Percentiles rank a stretch among this genome's conserved stretches.
phyloP scores from a whole-genome alignment of 371 early-diverging fungal genomes.

The Mortierella sp. region DNA sequence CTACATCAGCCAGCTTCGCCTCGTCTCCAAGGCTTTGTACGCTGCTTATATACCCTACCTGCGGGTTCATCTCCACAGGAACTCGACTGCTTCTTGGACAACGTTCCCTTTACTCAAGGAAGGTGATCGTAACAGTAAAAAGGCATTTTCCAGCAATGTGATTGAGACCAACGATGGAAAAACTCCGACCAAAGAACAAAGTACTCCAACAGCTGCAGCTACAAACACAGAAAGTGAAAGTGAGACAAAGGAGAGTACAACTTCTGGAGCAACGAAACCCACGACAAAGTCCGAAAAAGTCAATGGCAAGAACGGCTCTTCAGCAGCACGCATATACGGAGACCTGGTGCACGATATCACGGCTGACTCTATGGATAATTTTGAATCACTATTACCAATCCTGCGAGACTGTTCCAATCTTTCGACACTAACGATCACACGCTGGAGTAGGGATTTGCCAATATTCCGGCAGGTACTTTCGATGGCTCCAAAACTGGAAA shows the following conservation, averaged over 20 bases:
- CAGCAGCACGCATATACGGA: neutral
- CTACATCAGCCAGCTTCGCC: constrained; percentile 34
- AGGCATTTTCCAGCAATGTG: neutral
- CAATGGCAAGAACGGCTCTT: constrained; percentile 1
- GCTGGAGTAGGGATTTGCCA: constrained; percentile 28
- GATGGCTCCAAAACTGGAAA: constrained; percentile 11
- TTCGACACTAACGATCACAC: constrained; percentile 22
- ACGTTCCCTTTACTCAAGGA: constrained; percentile 23
- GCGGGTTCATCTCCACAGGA: constrained; percentile 35
- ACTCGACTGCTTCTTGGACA: constrained; percentile 43
- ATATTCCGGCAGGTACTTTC: constrained; percentile 14
- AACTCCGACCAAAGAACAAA: neutral
- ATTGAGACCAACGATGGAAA: neutral
- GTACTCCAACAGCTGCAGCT: neutral
- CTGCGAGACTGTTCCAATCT: constrained; percentile 33
- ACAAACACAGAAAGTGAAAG: neutral
- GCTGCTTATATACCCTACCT: constrained; percentile 30
- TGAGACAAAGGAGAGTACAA: neutral
- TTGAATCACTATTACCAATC: constrained; percentile 22
- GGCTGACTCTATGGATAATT: constrained; percentile 38
- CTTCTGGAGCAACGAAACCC: neutral
- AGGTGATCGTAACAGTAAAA: neutral
- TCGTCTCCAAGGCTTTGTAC: constrained; percentile 34
- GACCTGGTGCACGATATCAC: constrained; percentile 32
- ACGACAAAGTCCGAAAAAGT: neutral